phyloP scores from a whole-genome alignment of 2,329 filamentous ascomycete genomes.

The Ophiostoma perfectum region DNA sequence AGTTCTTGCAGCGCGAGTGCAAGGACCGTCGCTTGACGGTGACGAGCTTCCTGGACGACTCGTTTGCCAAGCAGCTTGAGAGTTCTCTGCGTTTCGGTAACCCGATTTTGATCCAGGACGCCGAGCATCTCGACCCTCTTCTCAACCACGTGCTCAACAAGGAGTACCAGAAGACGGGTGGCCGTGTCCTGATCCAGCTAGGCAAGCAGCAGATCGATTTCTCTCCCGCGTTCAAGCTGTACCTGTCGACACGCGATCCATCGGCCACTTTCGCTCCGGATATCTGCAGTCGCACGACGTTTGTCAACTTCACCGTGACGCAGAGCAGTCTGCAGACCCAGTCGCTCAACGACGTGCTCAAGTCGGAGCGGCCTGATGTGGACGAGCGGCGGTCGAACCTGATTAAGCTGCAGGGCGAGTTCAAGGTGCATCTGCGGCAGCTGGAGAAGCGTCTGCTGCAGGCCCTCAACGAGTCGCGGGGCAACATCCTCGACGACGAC shows the following conservation, averaged over 20 bases:
- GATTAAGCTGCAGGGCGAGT: conserved; percentile 97
- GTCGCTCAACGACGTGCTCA: conserved; percentile 93
- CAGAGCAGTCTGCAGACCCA: conserved; percentile 98
- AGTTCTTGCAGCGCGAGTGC: conserved; percentile 92
- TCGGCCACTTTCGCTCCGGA: conserved; percentile 92
- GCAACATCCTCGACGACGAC: conserved; percentile 97
- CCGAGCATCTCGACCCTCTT: conserved; percentile 92
- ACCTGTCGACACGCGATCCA: conserved; percentile 90
- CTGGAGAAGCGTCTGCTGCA: conserved; percentile 91
- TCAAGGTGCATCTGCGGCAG: conserved; percentile 94
- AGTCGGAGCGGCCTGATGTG: conserved; percentile 94
- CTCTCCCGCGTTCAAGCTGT: conserved; percentile 91
- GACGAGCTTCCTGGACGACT: conserved; percentile 96
- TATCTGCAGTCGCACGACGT: conserved; percentile 95
- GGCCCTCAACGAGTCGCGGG: conserved; percentile 92
- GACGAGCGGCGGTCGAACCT: conserved; percentile 94
- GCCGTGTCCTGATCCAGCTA: conserved; percentile 94
- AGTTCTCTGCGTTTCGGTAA: conserved; percentile 97
- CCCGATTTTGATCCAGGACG: conserved; percentile 96
- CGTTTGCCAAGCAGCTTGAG: conserved; percentile 95
- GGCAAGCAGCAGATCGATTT: conserved; percentile 99
- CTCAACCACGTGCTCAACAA: conserved; percentile 99
- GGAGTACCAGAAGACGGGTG: conserved; percentile 97
- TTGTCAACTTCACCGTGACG: conserved; percentile 99
- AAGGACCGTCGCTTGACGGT: conserved; percentile 81